Evolutionary conservation across 129 eudicot species (phyloP).

Genomic region (Tanacetum coccineum): DNA sequence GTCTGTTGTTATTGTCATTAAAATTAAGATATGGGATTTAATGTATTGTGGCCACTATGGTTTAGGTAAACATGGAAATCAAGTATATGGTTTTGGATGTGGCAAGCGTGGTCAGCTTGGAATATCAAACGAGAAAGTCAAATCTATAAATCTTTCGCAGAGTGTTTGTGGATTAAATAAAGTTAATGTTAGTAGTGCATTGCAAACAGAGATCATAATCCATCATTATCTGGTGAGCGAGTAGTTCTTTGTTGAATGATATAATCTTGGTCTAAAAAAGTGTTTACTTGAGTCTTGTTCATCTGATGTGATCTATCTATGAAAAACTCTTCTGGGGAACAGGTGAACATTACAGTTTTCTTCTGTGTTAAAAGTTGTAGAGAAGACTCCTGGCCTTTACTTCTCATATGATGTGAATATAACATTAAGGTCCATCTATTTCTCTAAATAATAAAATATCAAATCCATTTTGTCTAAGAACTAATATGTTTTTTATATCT

Average conservation of each 20-base stretch:
- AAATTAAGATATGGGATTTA: conserved; percentile 12
- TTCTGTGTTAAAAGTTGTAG: no score
- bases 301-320: no score
- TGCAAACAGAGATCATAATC: conserved; percentile 95
- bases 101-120: conserved; percentile 86
- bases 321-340: no score
- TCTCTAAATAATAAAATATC: no score
- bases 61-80: conserved; percentile 41
- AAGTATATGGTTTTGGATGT: conserved; percentile 80
- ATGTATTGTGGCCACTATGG: neutral
- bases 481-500: no score
- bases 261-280: conserved; percentile 1
- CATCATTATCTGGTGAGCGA: conserved; percentile 65
- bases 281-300: neutral
- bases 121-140: conserved; percentile 37
- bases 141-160: conserved; percentile 51
- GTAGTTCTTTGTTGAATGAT: neutral
- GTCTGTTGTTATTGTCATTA: conserved; percentile 3
- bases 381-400: no score
- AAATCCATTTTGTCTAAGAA: no score
- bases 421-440: no score
- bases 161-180: conserved; percentile 44
- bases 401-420: no score
- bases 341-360: no score
- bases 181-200: conserved; percentile 27